These are phyloP conservation scores for Theileria sp. DNA, from an alignment of 169 alveolate species.

Conservation along the genomic window DNA sequence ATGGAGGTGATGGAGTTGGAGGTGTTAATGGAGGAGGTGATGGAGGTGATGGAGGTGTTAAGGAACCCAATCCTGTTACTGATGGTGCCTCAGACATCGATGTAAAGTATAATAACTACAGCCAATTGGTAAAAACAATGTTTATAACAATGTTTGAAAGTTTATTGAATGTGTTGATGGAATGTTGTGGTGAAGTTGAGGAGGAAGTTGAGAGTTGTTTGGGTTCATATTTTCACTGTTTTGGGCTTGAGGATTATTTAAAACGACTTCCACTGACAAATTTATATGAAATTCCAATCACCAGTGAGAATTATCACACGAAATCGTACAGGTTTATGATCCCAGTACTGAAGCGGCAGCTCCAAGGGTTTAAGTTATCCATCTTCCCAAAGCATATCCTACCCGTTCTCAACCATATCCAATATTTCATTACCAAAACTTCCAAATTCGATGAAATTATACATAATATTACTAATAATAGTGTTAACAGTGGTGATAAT, in stretches of 20 bases:
- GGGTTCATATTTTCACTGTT: slow-evolving; percentile 39
- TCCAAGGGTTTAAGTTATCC: slow-evolving; percentile 30
- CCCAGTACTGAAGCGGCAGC: slow-evolving; percentile 55
- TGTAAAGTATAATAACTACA: not conserved
- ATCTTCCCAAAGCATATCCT: slow-evolving; percentile 28
- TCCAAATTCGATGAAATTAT: slow-evolving; percentile 18
- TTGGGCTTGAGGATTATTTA: slow-evolving; percentile 58
- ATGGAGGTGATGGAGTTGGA: not conserved
- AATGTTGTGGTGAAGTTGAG: slow-evolving; percentile 43
- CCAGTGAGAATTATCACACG: slow-evolving; percentile 31
- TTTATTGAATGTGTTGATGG: slow-evolving; percentile 41
- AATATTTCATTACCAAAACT: slow-evolving; percentile 3
- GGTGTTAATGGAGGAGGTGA: no score
- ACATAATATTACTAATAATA: slow-evolving; percentile 2
- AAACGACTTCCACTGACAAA: slow-evolving; percentile 38
- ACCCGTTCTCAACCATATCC: slow-evolving; percentile 42
- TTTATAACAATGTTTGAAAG: slow-evolving; percentile 28
- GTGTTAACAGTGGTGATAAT: not conserved
- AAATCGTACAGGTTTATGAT: slow-evolving; percentile 52
- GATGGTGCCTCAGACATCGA: not conserved
- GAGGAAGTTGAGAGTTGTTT: slow-evolving; percentile 60
- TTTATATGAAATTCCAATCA: slow-evolving; percentile 45
- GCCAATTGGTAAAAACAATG: slow-evolving; percentile 9
- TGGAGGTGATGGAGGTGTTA: not conserved
- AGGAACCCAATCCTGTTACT: not conserved